Percentiles rank a stretch among this genome's conserved stretches.
Conservation (phyloP, 2,329 filamentous ascomycete species). For the Cladosporium cucumerinum region DNA sequence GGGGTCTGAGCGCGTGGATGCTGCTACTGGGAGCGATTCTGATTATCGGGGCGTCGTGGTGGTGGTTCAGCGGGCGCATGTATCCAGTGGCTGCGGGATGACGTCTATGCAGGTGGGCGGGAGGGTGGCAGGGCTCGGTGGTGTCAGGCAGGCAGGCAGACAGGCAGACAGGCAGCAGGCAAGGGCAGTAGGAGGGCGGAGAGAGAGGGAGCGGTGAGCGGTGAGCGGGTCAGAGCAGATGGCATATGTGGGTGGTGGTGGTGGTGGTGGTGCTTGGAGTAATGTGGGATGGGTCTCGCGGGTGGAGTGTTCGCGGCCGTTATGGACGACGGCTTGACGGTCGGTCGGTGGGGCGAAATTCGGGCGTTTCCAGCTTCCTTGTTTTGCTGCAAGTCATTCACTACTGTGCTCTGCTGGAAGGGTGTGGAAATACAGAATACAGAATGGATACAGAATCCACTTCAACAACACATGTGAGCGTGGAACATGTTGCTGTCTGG, state of each 20-base stretch:
- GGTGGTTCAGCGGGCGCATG: slow-evolving; percentile 9
- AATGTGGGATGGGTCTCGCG: background rate
- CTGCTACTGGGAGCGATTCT: background rate
- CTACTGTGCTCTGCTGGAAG: background rate
- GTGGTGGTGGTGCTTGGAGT: background rate
- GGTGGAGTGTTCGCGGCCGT: background rate
- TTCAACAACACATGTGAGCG: background rate
- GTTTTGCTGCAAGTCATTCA: background rate
- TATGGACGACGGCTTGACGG: background rate
- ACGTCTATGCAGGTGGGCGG: slow-evolving; percentile 2
- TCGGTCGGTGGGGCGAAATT: background rate
- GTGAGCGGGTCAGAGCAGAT: background rate
- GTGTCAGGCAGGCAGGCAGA: background rate
- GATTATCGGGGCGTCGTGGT: slow-evolving; percentile 1
- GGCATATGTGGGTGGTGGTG: background rate
- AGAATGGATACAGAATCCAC: background rate
- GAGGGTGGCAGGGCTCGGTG: background rate
- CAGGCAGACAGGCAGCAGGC: too few relatives aligned
- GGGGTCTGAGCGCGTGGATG: background rate
- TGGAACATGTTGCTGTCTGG: background rate
- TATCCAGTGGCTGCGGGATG: slow-evolving; percentile 4
- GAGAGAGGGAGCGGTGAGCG: background rate
- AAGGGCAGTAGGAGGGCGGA: background rate
- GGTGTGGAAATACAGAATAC: background rate
- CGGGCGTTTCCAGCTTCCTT: background rate